phyloP scores from a whole-genome alignment of 129 eudicot species.

The Centaurea solstitialis region DNA sequence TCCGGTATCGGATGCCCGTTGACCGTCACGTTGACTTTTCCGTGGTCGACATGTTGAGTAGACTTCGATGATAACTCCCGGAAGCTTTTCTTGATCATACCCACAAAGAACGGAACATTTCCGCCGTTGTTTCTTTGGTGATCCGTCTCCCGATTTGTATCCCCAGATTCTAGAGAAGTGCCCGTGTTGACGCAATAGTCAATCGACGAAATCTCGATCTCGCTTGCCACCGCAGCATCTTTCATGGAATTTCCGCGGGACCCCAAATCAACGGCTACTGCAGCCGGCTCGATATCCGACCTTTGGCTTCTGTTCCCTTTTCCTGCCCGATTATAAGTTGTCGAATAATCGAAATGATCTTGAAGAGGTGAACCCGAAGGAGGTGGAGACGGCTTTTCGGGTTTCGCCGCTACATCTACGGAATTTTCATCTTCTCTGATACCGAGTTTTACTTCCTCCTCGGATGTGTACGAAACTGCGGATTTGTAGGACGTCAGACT shows the following conservation, averaged over 20 bases:
- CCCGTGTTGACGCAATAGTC: constrained; percentile 74
- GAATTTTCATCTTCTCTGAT: constrained; percentile 28
- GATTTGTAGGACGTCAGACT: constrained; percentile 51
- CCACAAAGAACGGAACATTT: constrained; percentile 53
- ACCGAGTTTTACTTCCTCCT: constrained; percentile 44
- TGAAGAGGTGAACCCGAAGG: constrained; percentile 77
- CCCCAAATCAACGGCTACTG: constrained; percentile 33
- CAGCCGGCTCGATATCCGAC: constrained; percentile 41
- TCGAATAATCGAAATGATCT: constrained; percentile 76
- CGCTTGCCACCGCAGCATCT: constrained; percentile 69
- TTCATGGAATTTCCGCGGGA: constrained; percentile 53
- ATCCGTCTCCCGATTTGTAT: constrained; percentile 45
- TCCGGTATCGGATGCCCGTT: constrained; percentile 82
- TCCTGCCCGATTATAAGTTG: constrained; percentile 55
- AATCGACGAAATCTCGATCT: constrained; percentile 69
- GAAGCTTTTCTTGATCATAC: constrained; percentile 66
- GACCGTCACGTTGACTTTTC: constrained; percentile 52
- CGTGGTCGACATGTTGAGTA: constrained; percentile 45
- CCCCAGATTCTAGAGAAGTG: constrained; percentile 65
- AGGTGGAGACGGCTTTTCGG: constrained; percentile 44
- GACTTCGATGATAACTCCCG: constrained; percentile 56
- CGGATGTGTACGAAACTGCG: constrained; percentile 54
- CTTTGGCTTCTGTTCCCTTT: constrained; percentile 67
- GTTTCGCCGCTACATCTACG: constrained; percentile 31
- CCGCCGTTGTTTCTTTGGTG: constrained; percentile 47